Percentiles rank a stretch among this genome's conserved stretches.
Evolutionary conservation across 345 rosid genomes (phyloP).

Genomic region (Kernera saxatilis): DNA sequence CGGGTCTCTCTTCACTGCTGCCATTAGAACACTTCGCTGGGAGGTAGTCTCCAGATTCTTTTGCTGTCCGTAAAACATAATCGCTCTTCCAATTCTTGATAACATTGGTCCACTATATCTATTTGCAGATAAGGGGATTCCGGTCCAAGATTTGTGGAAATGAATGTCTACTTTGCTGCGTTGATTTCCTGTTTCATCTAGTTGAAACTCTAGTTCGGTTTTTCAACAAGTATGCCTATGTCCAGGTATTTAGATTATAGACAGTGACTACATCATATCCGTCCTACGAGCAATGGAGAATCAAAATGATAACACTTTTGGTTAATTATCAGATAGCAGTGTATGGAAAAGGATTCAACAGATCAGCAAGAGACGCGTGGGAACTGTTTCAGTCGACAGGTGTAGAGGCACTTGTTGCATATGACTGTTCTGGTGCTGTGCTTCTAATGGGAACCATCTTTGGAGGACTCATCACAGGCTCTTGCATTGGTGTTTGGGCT

Average conservation of each 20-base stretch:
- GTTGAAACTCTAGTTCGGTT: conserved; percentile 98
- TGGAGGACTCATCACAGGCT: conserved; percentile 92
- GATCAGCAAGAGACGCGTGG: conserved; percentile 97
- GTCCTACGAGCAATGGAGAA: background rate
- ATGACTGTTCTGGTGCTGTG: conserved; percentile 96
- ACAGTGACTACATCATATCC: background rate
- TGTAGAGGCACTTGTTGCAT: conserved; percentile 92
- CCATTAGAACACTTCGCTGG: conserved; percentile 93
- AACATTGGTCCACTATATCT: background rate
- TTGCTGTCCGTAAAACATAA: background rate
- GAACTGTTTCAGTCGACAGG: conserved; percentile 96
- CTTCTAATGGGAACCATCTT: conserved; percentile 79
- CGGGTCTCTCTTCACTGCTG: conserved; percentile 95
- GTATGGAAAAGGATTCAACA: conserved; percentile 88
- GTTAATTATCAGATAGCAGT: conserved; percentile 62
- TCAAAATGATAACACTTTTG: background rate
- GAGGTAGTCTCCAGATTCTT: conserved; percentile 47
- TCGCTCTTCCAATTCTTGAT: background rate
- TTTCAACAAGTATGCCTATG: conserved; percentile 93
- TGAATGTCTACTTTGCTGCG: conserved; percentile 93
- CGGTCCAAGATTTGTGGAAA: conserved; percentile 94
- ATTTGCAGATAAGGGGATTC: conserved; percentile 77
- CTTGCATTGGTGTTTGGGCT: conserved; percentile 82
- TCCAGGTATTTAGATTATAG: conserved; percentile 55
- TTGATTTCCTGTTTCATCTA: conserved; percentile 82